Evolutionary conservation across 2,329 filamentous ascomycete species (phyloP), one percentile per base, ranked within the genome.

Genomic region (Aspergillus ustus): DNA sequence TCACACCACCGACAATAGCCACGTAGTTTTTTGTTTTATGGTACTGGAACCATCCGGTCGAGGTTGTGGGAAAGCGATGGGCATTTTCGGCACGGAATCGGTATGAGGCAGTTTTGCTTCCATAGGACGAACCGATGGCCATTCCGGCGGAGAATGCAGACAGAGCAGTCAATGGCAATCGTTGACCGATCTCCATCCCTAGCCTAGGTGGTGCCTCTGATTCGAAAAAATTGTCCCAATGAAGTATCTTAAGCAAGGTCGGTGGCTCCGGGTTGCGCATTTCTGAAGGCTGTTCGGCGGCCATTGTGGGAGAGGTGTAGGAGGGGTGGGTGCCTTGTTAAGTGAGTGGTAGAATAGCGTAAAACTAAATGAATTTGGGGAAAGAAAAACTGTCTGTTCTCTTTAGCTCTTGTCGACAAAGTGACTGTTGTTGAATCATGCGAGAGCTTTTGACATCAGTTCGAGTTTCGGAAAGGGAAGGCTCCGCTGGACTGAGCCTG

Each of bases 1-100:
- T 87, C 19, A 96, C 81, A 0, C 91, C 94, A 6, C 90, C 91
- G 22, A 90, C 84, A 70, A 91, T 89, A 55, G 90, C 85, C 70
- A 92, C 88, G 80, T 99, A 98, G 78, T 97, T 98, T 78, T 98
- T 98, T 74, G 88, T 92, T 80, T 97, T 97, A 82, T 98, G 94
- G 78, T 99, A 99, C n/a, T 98, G 86, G 75, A 94, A 99, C 95
- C 95, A 99, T 19, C 93, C 94, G 2, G 89, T 87, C 28, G 91
- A 89, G 1, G 89, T 89, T 3, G 87, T 88, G 20, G 95, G 95
- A 64, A 97, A 87, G 67, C 94, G 91, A 82, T 99, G 95, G 1
- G 95, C 93, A 74, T 99, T 96, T 79, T 99, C 95, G 63, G 95
- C 95, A 59, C 94, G 90, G 81, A 97, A 99, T 44, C 91, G 90